Conservation (phyloP, 1,284 basidiomycete genomes). For the Peniophora sp. region DNA sequence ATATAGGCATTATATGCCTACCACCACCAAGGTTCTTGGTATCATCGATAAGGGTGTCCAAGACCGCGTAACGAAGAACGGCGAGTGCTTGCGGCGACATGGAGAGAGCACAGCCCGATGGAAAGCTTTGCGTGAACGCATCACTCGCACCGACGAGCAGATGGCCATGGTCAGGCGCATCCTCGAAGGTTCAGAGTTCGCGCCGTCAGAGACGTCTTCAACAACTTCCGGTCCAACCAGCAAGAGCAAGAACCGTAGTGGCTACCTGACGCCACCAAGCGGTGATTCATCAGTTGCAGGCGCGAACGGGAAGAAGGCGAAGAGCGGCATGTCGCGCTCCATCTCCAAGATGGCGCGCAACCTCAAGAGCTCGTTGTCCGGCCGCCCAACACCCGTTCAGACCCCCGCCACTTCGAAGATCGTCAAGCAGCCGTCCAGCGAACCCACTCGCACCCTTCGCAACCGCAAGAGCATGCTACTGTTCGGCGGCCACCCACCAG, state of each 20-base stretch:
- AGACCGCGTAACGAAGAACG: slow-evolving; percentile 89
- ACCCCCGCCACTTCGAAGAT: slow-evolving; percentile 43
- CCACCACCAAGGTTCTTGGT: slow-evolving; percentile 85
- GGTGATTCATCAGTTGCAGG: slow-evolving; percentile 21
- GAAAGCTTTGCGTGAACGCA: slow-evolving; percentile 70
- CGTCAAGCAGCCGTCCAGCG: slow-evolving; percentile 41
- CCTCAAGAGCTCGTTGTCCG: slow-evolving; percentile 34
- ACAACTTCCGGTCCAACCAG: slow-evolving; percentile 47
- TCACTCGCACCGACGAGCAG: slow-evolving; percentile 71
- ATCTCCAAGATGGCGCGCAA: slow-evolving; percentile 72
- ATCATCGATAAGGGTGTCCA: slow-evolving; percentile 90
- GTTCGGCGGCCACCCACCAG: slow-evolving; percentile 33
- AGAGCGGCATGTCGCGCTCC: slow-evolving; percentile 56
- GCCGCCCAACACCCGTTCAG: slow-evolving; percentile 25
- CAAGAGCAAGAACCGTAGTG: slow-evolving; percentile 36
- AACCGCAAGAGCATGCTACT: slow-evolving; percentile 56
- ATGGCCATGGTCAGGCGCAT: slow-evolving; percentile 67
- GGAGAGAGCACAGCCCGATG: slow-evolving; percentile 82
- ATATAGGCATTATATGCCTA: slow-evolving; percentile 80
- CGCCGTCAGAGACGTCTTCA: slow-evolving; percentile 59
- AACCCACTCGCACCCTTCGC: slow-evolving; percentile 41
- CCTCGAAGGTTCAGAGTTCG: slow-evolving; percentile 43
- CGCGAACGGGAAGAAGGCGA: slow-evolving; percentile 29
- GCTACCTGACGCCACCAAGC: slow-evolving; percentile 58
- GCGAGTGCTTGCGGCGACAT: slow-evolving; percentile 82